A percentile compares a stretch with the other conserved stretches of the same genome.
phyloP scores from a whole-genome alignment of 169 alveolate genomes.

The Besnoitia besnoiti region DNA sequence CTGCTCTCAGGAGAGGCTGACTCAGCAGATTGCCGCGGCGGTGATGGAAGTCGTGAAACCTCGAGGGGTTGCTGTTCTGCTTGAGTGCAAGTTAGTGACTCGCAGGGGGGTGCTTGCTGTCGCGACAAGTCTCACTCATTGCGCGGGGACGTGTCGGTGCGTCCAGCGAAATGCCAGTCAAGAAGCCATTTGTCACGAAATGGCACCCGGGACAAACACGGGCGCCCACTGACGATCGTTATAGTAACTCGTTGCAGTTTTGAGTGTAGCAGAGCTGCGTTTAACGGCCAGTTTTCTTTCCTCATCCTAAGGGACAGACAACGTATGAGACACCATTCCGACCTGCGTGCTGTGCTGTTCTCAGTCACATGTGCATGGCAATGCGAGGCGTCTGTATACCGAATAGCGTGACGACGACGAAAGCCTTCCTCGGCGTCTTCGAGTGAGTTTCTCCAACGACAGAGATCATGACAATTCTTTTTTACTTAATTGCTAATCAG shows the following conservation, averaged over 20 bases:
- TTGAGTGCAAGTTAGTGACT: constrained; percentile 14
- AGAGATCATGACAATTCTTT: too few species aligned
- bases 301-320: too few species aligned
- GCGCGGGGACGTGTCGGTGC: too few species aligned
- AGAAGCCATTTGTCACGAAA: too few species aligned
- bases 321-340: not conserved
- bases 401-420: not conserved
- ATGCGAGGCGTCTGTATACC: constrained; percentile 40
- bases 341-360: not conserved
- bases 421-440: not conserved
- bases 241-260: too few species aligned
- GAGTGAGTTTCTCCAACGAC: not conserved
- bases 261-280: too few species aligned
- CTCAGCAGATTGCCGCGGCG: constrained; percentile 28
- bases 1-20: constrained; percentile 39
- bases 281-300: too few species aligned
- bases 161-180: too few species aligned
- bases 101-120: not conserved
- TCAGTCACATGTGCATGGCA: constrained; percentile 38
- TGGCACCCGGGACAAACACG: too few species aligned
- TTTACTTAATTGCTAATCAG: not conserved
- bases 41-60: not conserved
- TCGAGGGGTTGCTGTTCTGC: constrained; percentile 29
- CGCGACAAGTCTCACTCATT: not conserved
- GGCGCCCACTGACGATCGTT: too few species aligned